Evolutionary conservation across 352 stramenopile species (phyloP).

Genomic region (Pythium volutum): DNA sequence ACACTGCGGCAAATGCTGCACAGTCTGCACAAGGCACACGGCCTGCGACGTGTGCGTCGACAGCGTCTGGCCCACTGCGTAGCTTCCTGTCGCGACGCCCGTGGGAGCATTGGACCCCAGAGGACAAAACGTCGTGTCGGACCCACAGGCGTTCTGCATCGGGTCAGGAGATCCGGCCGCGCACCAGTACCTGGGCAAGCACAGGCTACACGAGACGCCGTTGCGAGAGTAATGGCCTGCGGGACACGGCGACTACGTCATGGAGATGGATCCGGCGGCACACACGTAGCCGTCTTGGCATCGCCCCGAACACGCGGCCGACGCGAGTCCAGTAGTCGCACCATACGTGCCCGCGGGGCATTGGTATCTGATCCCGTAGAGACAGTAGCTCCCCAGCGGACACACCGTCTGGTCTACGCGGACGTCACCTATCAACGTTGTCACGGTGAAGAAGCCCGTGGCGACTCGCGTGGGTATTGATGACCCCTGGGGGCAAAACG

Average conservation of each 20-base stretch:
- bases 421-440: conserved; percentile 22
- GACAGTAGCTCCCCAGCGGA: conserved; percentile 57
- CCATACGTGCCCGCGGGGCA: conserved; percentile 60
- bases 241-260: conserved; percentile 44
- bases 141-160: conserved; percentile 50
- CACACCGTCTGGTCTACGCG: conserved; percentile 54
- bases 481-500: conserved; percentile 53
- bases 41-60: conserved; percentile 42
- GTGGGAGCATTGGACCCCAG: conserved; percentile 39
- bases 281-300: conserved; percentile 63
- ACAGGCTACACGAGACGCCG: conserved; percentile 47
- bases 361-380: conserved; percentile 41
- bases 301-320: conserved; percentile 40
- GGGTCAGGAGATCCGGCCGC: conserved; percentile 34
- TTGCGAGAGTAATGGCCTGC: conserved; percentile 59
- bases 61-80: conserved; percentile 32
- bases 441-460: conserved; percentile 49
- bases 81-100: conserved; percentile 37
- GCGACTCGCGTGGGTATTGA: conserved; percentile 32
- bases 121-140: conserved; percentile 43
- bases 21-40: conserved; percentile 39
- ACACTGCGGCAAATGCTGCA: conserved; percentile 51
- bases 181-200: conserved; percentile 62
- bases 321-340: conserved; percentile 37
- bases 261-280: conserved; percentile 35